Base-by-base conservation (phyloP, 352 stramenopile genomes). In the Globisporangium orthogonon region DNA sequence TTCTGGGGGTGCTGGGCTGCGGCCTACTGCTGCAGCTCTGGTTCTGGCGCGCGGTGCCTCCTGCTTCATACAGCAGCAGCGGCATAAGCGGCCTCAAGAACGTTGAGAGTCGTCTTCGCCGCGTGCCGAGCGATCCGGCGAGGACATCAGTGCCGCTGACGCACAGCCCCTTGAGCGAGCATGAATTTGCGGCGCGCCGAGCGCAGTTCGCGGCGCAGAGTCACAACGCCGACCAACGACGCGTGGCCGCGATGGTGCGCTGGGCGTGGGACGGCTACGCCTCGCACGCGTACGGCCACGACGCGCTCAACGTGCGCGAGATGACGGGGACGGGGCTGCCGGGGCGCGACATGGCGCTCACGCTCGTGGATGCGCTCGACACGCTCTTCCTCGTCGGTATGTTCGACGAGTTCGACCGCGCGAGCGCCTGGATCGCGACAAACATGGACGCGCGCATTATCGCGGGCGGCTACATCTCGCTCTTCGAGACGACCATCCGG, bases 241-340 rank as follows among this genome's bases (percentile, higher is more conserved):
- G 84, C 50, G 82, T 90, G 45, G 74, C 60, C 2, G 67, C 71
- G 15, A 89, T 89, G 78, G 63, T 89, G 44, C 62, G 73, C 31
- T 92, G 82, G 82, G 82, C 82, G n/a, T 92, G 82, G 82, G 77
- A 87, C 54, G 82, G 74, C 13, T 92, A 92, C 60, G 73, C 81
- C 33, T 74, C 69, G 10, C 76, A 86, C 50, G 82, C 82, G 13
- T 92, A 86, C 43, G 78, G 82, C 51, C 65, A 78, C 53, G 82
- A 92, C 66, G 84, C 80, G 37, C 58, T 92, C 14, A 83, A 92
- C 50, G 76, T 90, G 29, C 67, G 72, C 47, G 71, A 63, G 11
- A 84, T 88, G 66, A 74, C 64, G 17, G 74, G 78, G 31, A 80
- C 69, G 3, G 78, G 82, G 0, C 54, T 87, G 49, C 71, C 71